These are phyloP conservation scores for Diospyros lotus DNA, from an alignment of 148 eudicot species.

Conservation along the genomic window DNA sequence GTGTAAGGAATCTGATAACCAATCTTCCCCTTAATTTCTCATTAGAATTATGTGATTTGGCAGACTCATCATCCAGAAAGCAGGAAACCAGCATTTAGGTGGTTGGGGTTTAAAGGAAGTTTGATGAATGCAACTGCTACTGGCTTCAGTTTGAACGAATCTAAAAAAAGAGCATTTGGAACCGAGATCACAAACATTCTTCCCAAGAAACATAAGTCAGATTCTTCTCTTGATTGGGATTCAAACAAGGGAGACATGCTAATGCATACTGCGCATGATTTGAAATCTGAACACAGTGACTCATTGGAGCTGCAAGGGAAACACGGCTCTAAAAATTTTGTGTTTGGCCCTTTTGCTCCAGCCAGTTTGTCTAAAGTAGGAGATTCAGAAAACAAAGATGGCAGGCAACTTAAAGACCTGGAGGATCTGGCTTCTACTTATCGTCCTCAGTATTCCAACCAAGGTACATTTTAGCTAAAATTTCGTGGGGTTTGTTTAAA, in stretches of 20 bases:
- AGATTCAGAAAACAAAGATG: constrained; percentile 30
- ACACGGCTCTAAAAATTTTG: constrained; percentile 42
- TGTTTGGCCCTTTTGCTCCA: constrained; percentile 84
- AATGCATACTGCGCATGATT: constrained; percentile 23
- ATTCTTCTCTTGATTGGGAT: constrained; percentile 26
- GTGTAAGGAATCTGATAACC: neutral
- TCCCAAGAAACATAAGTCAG: constrained; percentile 44
- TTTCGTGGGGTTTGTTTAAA: neutral
- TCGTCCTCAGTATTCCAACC: constrained; percentile 62
- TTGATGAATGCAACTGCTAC: constrained; percentile 15
- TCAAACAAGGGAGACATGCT: constrained; percentile 22
- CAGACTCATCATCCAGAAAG: constrained; percentile 65
- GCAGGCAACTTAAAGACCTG: constrained; percentile 41
- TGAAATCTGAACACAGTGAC: constrained; percentile 9
- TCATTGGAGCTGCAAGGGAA: constrained; percentile 30
- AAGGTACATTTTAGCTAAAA: constrained; percentile 41
- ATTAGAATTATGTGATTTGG: constrained; percentile 6
- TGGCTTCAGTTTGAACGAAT: constrained; percentile 24
- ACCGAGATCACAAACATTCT: constrained; percentile 61
- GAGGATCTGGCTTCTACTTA: constrained; percentile 48
- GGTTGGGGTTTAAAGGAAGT: constrained; percentile 56
- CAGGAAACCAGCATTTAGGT: constrained; percentile 86
- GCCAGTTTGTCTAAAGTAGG: constrained; percentile 34
- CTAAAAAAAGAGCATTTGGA: constrained; percentile 68
- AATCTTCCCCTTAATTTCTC: neutral